phyloP scores from a whole-genome alignment of 2,329 filamentous ascomycete genomes.

The Hirsutella rhossiliensis region DNA sequence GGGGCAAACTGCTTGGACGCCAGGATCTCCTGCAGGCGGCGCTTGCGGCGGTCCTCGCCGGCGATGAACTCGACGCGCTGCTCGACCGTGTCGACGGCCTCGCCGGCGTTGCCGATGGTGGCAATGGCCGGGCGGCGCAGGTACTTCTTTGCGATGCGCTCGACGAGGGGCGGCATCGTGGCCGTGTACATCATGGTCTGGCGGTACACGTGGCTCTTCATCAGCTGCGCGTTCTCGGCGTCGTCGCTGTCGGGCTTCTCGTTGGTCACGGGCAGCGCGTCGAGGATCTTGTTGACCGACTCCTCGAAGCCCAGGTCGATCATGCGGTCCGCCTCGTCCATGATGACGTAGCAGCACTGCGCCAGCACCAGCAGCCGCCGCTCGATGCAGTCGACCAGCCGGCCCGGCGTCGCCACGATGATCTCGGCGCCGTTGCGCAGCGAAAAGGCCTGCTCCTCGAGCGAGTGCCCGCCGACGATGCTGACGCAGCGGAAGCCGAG shows the following conservation, averaged over 20 bases:
- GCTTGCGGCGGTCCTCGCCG: conserved; percentile 93
- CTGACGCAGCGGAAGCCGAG: conserved; percentile 91
- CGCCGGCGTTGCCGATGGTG: conserved; percentile 85
- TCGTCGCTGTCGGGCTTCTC: conserved; percentile 92
- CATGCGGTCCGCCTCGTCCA: conserved; percentile 99
- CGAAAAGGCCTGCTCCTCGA: conserved; percentile 87
- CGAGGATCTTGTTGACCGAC: conserved; percentile 92
- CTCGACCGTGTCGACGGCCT: conserved; percentile 95
- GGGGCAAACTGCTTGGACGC: conserved; percentile 66
- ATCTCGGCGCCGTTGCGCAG: conserved; percentile 91
- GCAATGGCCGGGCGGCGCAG: conserved; percentile 86
- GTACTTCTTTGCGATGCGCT: conserved; percentile 95
- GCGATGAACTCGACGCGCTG: conserved; percentile 87
- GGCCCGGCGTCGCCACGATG: conserved; percentile 94
- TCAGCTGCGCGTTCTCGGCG: conserved; percentile 75
- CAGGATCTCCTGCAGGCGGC: conserved; percentile 85
- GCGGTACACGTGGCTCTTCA: conserved; percentile 76
- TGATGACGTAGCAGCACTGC: conserved; percentile 98
- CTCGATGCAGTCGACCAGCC: conserved; percentile 94
- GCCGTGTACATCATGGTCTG: conserved; percentile 99
- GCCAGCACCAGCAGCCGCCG: conserved; percentile 78
- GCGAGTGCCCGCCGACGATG: conserved; percentile 92
- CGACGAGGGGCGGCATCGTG: conserved; percentile 87
- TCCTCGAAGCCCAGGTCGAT: conserved; percentile 98
- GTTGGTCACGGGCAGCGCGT: conserved; percentile 82